Conservation (phyloP, 2,329 filamentous ascomycete species). For the Hypoxylon sp. region DNA sequence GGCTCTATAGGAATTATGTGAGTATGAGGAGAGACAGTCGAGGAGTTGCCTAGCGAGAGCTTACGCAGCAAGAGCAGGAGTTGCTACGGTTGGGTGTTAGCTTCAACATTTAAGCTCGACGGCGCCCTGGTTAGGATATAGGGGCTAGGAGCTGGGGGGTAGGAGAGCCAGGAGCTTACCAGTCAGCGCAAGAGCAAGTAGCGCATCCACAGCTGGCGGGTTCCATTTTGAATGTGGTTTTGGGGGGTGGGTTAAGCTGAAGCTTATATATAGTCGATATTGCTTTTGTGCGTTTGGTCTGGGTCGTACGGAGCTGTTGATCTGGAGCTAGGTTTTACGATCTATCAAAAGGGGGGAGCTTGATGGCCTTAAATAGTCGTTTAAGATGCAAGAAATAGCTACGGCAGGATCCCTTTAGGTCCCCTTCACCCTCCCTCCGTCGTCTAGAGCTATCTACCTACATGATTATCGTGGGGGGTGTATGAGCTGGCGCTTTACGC, state of each 20-base stretch:
- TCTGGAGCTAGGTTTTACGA: slow-evolving; percentile 22
- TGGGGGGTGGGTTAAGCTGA: slow-evolving; percentile 23
- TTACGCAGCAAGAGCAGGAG: slow-evolving; percentile 51
- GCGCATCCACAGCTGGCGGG: slow-evolving; percentile 49
- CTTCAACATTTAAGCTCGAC: neutral
- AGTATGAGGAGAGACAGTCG: slow-evolving; percentile 9
- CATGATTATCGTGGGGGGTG: slow-evolving; percentile 31
- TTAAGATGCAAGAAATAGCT: slow-evolving; percentile 31
- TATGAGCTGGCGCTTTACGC: slow-evolving; percentile 41
- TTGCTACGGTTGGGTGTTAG: slow-evolving; percentile 41
- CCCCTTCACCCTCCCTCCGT: slow-evolving; percentile 30
- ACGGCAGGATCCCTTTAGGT: slow-evolving; percentile 23
- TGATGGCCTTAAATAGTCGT: slow-evolving; percentile 45
- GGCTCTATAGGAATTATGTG: slow-evolving; percentile 38
- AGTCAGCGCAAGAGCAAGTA: slow-evolving; percentile 49
- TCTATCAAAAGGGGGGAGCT: slow-evolving; percentile 43
- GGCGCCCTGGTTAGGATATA: too few relatives aligned
- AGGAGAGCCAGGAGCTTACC: slow-evolving; percentile 38
- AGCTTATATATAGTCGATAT: slow-evolving; percentile 33
- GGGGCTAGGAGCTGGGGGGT: too few relatives aligned
- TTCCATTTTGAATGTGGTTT: slow-evolving; percentile 44
- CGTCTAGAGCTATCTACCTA: slow-evolving; percentile 16
- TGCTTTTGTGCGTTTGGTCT: slow-evolving; percentile 17
- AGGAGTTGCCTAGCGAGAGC: slow-evolving; percentile 14
- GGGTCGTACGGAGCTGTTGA: slow-evolving; percentile 24